Evolutionary conservation across 108 stramenopile genomes (phyloP).

Genomic region (Nitzschia sp.): DNA sequence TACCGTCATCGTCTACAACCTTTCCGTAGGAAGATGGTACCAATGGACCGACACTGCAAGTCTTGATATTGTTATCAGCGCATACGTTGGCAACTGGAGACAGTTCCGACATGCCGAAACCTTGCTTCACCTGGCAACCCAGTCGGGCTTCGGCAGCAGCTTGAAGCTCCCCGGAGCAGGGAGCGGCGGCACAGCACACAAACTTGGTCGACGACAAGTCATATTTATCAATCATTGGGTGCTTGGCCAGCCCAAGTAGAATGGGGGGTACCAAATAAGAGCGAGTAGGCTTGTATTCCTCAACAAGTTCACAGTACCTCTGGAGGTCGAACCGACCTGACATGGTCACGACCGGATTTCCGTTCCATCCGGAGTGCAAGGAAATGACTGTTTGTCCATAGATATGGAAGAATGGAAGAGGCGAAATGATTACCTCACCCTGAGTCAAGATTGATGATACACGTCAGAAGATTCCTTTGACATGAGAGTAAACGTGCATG

Average conservation of each 20-base stretch:
- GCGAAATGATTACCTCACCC: slow-evolving; percentile 70
- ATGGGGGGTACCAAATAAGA: slow-evolving; percentile 92
- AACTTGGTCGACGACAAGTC: slow-evolving; percentile 56
- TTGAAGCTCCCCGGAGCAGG: slow-evolving; percentile 72
- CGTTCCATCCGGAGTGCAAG: slow-evolving; percentile 66
- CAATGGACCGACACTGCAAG: slow-evolving; percentile 65
- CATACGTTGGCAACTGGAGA: slow-evolving; percentile 65
- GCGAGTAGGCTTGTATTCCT: slow-evolving; percentile 61
- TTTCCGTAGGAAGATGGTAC: slow-evolving; percentile 67
- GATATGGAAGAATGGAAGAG: slow-evolving; percentile 92
- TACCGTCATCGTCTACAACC: slow-evolving; percentile 73
- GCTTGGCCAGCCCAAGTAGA: slow-evolving; percentile 68
- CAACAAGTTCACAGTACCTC: slow-evolving; percentile 66
- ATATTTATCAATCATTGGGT: slow-evolving; percentile 78
- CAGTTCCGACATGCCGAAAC: slow-evolving; percentile 88
- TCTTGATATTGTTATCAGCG: slow-evolving; percentile 50
- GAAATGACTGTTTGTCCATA: slow-evolving; percentile 72
- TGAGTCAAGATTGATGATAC: background rate
- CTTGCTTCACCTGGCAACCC: slow-evolving; percentile 69
- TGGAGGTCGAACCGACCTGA: slow-evolving; percentile 82
- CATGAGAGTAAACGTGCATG: too few species aligned
- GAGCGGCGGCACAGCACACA: slow-evolving; percentile 80
- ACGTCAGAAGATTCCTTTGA: background rate
- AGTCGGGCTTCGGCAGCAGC: slow-evolving; percentile 60
- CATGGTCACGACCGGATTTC: slow-evolving; percentile 68